Conservation (phyloP, 345 rosid genomes). For the Luvunga scandens region DNA sequence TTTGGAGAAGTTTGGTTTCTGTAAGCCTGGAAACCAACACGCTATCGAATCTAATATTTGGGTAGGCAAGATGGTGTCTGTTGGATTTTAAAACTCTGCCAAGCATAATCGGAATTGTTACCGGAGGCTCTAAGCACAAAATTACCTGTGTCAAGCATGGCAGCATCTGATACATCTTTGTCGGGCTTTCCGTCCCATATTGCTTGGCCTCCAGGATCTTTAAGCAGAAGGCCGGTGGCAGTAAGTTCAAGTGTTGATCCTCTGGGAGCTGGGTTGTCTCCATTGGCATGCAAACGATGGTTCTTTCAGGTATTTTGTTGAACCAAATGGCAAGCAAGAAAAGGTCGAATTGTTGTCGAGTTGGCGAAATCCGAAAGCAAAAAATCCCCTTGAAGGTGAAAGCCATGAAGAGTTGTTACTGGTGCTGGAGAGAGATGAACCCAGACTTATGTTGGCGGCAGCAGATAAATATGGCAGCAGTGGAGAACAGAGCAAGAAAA, state of each 20-base stretch:
- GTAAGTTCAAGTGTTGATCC: conserved; percentile 30
- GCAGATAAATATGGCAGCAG: background rate
- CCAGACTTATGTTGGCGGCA: conserved; percentile 10
- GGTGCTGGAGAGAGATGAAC: conserved; percentile 10
- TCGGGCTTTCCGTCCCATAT: conserved; percentile 11
- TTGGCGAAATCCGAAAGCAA: conserved; percentile 27
- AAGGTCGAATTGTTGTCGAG: conserved; percentile 6
- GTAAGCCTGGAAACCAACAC: conserved; percentile 14
- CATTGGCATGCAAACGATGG: conserved; percentile 29
- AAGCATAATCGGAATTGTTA: conserved; percentile 11
- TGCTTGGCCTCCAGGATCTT: conserved; percentile 13
- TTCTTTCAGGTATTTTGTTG: conserved; percentile 27
- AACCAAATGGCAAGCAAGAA: conserved; percentile 38
- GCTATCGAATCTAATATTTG: conserved; percentile 26
- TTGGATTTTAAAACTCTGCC: conserved; percentile 45
- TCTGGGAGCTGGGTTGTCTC: conserved; percentile 5
- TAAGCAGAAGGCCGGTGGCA: conserved; percentile 10
- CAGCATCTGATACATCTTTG: conserved; percentile 3
- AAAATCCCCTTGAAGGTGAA: conserved; percentile 24
- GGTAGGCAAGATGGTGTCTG: conserved; percentile 37
- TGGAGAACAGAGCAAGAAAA: conserved; percentile 3
- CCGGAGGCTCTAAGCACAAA: conserved; percentile 29
- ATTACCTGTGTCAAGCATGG: conserved; percentile 37
- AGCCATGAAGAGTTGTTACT: conserved; percentile 14
- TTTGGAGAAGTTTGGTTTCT: conserved; percentile 12